A percentile compares a stretch with the other conserved stretches of the same genome.
phyloP scores from a whole-genome alignment of 2,329 filamentous ascomycete species.

The Ilyonectria robusta region DNA sequence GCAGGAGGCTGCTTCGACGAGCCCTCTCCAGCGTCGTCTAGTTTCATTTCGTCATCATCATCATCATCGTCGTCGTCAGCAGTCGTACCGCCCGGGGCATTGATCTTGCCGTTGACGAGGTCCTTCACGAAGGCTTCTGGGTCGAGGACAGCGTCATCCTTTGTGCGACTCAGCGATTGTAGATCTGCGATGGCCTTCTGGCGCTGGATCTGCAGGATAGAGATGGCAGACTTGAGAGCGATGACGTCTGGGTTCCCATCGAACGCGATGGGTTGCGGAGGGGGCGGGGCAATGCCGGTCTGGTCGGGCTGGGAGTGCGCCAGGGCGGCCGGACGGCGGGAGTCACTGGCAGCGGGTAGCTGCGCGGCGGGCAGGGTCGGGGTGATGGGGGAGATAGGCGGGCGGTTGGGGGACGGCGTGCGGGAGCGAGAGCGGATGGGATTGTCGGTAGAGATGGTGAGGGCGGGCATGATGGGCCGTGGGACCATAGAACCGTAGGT shows the following conservation, averaged over 20 bases:
- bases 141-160: constrained; percentile 77
- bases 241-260: constrained; percentile 86
- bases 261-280: constrained; percentile 69
- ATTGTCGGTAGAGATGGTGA: constrained; percentile 51
- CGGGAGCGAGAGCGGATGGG: constrained; percentile 52
- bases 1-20: constrained; percentile 41
- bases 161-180: constrained; percentile 76
- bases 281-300: constrained; percentile 60
- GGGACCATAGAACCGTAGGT: not conserved
- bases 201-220: constrained; percentile 88
- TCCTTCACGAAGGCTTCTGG: constrained; percentile 81
- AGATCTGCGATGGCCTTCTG: constrained; percentile 84
- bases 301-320: constrained; percentile 63
- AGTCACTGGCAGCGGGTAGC: constrained; percentile 42
- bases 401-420: constrained; percentile 62
- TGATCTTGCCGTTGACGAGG: constrained; percentile 73
- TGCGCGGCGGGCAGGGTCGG: constrained; percentile 61
- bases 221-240: constrained; percentile 87
- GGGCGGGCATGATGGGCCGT: constrained; percentile 48
- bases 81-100: constrained; percentile 44
- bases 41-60: constrained; percentile 50
- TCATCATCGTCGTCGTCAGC: constrained; percentile 49
- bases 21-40: constrained; percentile 39
- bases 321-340: constrained; percentile 54
- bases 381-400: constrained; percentile 70